Conservation (phyloP, 129 eudicot genomes). For the Tagetes erecta region DNA sequence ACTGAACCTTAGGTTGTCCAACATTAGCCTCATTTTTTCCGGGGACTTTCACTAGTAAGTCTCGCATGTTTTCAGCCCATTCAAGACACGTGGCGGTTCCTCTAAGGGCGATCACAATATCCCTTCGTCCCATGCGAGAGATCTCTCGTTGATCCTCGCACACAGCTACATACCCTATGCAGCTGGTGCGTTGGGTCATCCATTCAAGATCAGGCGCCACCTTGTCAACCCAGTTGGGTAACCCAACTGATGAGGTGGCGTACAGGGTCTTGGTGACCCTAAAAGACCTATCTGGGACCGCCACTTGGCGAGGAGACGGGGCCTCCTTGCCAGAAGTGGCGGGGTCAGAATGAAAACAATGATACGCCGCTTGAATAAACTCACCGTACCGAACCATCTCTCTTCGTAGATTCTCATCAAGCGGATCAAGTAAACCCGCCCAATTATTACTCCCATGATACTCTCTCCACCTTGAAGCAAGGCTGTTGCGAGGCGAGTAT, state of each 20-base stretch:
- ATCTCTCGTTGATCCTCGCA: conserved; percentile 83
- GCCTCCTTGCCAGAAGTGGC: conserved; percentile 52
- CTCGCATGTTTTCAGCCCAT: conserved; percentile 83
- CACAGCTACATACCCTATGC: conserved; percentile 85
- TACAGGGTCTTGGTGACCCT: conserved; percentile 71
- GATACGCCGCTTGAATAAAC: conserved; percentile 95
- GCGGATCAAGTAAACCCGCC: conserved; percentile 84
- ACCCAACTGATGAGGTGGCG: conserved; percentile 83
- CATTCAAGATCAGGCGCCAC: conserved; percentile 93
- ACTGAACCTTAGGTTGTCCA: conserved; percentile 67
- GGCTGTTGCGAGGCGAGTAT: conserved; percentile 70
- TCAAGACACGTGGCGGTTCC: conserved; percentile 96
- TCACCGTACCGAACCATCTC: conserved; percentile 89
- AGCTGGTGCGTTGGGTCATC: conserved; percentile 94
- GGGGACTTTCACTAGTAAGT: conserved; percentile 51
- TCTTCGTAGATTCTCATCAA: conserved; percentile 95
- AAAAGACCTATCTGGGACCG: conserved; percentile 63
- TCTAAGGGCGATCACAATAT: conserved; percentile 82
- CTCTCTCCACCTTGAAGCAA: conserved; percentile 81
- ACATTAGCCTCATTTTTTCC: conserved; percentile 15
- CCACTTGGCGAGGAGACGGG: conserved; percentile 53
- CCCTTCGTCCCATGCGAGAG: conserved; percentile 87
- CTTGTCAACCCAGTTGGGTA: conserved; percentile 90
- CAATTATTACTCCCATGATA: conserved; percentile 85
- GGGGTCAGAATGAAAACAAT: conserved; percentile 68